Evolutionary conservation across 2,329 filamentous ascomycete species (phyloP).

Genomic region (Botryotinia convoluta): DNA sequence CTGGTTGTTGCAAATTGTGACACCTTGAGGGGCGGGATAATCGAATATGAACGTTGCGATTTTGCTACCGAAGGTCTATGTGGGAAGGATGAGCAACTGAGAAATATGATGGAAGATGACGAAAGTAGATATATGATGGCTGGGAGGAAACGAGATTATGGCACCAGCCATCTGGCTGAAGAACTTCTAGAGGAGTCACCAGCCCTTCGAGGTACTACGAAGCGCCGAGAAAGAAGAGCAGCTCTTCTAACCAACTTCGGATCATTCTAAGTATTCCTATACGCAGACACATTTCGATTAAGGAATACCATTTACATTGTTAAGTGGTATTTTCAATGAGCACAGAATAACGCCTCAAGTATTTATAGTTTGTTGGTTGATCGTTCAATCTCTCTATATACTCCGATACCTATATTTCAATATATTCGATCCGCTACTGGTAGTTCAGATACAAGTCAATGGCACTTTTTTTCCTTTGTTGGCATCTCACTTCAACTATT

Average conservation of each 20-base stretch:
- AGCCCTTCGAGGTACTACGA: constrained; percentile 12
- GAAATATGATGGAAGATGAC: constrained; percentile 5
- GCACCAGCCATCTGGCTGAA: constrained; percentile 5
- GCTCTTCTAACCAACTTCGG: constrained; percentile 7
- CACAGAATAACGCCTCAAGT: not conserved
- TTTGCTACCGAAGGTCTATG: constrained; percentile 26
- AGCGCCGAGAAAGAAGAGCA: constrained; percentile 13
- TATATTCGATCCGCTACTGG: not conserved
- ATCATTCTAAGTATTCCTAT: constrained; percentile 3
- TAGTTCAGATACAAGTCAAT: not conserved
- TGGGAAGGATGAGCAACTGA: constrained; percentile 9
- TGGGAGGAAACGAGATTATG: constrained; percentile 12
- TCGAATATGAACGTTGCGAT: constrained; percentile 39
- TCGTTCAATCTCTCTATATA: not conserved
- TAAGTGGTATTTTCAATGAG: not conserved
- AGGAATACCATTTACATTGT: not conserved
- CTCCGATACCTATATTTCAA: not conserved
- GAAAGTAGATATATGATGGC: not conserved
- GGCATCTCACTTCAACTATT: not conserved
- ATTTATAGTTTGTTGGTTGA: not conserved
- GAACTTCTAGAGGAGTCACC: not conserved
- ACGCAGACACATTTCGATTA: not conserved
- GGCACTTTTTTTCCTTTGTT: not conserved
- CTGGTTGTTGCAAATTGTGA: constrained; percentile 70
- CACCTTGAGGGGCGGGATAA: constrained; percentile 57